Evolutionary conservation across 306 rosid species (phyloP).

Genomic region (Chamaecrista fasciculata): DNA sequence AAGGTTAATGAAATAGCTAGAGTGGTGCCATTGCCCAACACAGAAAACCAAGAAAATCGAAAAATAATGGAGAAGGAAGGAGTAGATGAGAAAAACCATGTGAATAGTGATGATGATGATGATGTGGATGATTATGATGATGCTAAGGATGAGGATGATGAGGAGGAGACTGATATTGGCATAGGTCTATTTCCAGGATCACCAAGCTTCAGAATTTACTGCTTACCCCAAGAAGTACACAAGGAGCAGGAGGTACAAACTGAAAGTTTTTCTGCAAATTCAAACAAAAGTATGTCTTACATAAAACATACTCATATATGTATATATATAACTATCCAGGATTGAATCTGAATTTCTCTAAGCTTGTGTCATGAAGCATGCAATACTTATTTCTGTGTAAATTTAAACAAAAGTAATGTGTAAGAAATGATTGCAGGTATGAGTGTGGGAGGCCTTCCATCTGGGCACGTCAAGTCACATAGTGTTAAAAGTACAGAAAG

Average conservation of each 20-base stretch:
- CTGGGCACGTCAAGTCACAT: slow-evolving; percentile 27
- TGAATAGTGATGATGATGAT: neutral
- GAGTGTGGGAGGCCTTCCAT: neutral
- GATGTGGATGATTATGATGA: neutral
- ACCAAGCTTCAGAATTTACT: slow-evolving; percentile 85
- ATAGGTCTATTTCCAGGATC: slow-evolving; percentile 44
- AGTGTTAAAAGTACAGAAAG: slow-evolving; percentile 34
- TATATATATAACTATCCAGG: too few relatives aligned
- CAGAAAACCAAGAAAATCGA: neutral
- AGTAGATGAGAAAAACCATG: slow-evolving; percentile 1
- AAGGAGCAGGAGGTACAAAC: slow-evolving; percentile 29
- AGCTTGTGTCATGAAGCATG: neutral
- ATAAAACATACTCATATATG: too few relatives aligned
- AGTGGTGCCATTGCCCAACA: slow-evolving; percentile 31
- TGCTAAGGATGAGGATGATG: neutral
- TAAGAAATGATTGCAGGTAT: slow-evolving; percentile 40
- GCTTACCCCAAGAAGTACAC: slow-evolving; percentile 28
- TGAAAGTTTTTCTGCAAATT: slow-evolving; percentile 18
- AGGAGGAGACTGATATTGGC: neutral
- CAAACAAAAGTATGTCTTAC: too few relatives aligned
- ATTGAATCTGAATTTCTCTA: too few relatives aligned
- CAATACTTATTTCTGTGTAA: neutral
- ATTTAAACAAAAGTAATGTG: neutral
- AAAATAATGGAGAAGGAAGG: slow-evolving; percentile 5
- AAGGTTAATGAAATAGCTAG: slow-evolving; percentile 8